phyloP scores from a whole-genome alignment of 192 early-diverging fungal species.

The Linnemannia schmuckeri region DNA sequence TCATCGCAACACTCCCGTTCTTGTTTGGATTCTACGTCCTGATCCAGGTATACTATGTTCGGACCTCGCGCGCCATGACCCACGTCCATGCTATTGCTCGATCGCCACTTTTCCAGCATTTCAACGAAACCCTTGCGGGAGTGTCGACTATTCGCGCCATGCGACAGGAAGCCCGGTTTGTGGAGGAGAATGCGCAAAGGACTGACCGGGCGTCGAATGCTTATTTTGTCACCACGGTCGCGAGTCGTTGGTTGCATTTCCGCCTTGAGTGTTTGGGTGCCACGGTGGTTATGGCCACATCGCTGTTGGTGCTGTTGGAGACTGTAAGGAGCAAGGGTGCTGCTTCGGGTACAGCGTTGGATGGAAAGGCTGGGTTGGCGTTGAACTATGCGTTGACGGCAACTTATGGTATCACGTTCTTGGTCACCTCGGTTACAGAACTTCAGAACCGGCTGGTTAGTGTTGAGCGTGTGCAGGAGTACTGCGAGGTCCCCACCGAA shows the following conservation, averaged over 20 bases:
- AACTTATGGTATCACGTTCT: constrained; percentile 77
- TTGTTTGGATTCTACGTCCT: constrained; percentile 59
- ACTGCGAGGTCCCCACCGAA: constrained; percentile 81
- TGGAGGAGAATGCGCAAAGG: neutral
- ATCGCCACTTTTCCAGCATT: constrained; percentile 82
- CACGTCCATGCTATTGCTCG: constrained; percentile 82
- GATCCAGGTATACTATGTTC: constrained; percentile 72
- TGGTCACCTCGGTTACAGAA: constrained; percentile 72
- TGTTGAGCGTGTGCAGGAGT: constrained; percentile 85
- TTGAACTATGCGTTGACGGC: constrained; percentile 84
- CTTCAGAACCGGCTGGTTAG: constrained; percentile 85
- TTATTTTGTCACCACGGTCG: constrained; percentile 46
- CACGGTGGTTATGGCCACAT: constrained; percentile 71
- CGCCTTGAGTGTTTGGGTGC: constrained; percentile 78
- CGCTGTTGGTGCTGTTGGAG: constrained; percentile 66
- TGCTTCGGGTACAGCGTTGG: constrained; percentile 52
- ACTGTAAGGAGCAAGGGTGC: constrained; percentile 61
- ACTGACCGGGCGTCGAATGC: constrained; percentile 16
- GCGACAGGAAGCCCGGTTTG: constrained; percentile 25
- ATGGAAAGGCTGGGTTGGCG: constrained; percentile 73
- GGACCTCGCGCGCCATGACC: constrained; percentile 81
- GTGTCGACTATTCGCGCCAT: constrained; percentile 77
- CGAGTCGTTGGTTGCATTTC: constrained; percentile 75
- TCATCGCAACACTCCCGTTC: constrained; percentile 59
- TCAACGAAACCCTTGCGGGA: constrained; percentile 72